Conservation (phyloP, 352 stramenopile species). For the Globisporangium takayamanum region DNA sequence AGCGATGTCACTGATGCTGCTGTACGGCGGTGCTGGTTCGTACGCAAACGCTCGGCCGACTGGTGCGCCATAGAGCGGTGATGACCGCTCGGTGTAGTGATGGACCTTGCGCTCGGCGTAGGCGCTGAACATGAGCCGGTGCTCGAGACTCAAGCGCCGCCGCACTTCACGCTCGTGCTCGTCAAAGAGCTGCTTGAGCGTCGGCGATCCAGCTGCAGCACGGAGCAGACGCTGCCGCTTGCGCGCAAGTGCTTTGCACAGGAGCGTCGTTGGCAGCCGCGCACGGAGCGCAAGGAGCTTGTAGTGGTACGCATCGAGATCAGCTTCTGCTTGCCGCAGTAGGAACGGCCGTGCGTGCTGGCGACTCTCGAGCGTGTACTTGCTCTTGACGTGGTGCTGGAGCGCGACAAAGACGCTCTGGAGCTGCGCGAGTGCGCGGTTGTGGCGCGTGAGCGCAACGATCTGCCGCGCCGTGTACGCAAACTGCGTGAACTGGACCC, state of each 20-base stretch:
- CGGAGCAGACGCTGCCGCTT: conserved; percentile 25
- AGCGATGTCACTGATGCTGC: conserved; percentile 55
- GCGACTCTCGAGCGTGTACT: conserved; percentile 34
- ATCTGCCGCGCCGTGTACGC: conserved; percentile 20
- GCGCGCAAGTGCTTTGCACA: conserved; percentile 20
- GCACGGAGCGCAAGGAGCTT: conserved; percentile 34
- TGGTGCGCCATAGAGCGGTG: conserved; percentile 32
- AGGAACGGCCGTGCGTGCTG: conserved; percentile 24
- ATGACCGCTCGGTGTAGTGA: conserved; percentile 56
- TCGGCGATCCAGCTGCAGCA: conserved; percentile 40
- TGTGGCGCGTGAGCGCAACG: conserved; percentile 19
- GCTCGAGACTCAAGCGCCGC: conserved; percentile 53
- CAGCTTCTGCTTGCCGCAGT: conserved; percentile 30
- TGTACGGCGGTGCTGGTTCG: conserved; percentile 55
- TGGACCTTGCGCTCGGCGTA: conserved; percentile 65
- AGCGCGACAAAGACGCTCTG: conserved; percentile 35
- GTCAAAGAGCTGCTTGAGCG: conserved; percentile 70
- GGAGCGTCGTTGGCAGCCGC: conserved; percentile 21
- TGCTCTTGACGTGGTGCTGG: conserved; percentile 31
- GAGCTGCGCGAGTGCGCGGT: conserved; percentile 28
- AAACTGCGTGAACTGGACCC: conserved; percentile 48
- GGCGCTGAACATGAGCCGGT: conserved; percentile 63
- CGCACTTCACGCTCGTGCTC: conserved; percentile 52
- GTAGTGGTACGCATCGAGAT: conserved; percentile 43
- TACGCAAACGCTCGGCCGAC: conserved; percentile 46